Base-by-base conservation (phyloP, 2,329 filamentous ascomycete species). In the Arthrobotrys iridis region DNA sequence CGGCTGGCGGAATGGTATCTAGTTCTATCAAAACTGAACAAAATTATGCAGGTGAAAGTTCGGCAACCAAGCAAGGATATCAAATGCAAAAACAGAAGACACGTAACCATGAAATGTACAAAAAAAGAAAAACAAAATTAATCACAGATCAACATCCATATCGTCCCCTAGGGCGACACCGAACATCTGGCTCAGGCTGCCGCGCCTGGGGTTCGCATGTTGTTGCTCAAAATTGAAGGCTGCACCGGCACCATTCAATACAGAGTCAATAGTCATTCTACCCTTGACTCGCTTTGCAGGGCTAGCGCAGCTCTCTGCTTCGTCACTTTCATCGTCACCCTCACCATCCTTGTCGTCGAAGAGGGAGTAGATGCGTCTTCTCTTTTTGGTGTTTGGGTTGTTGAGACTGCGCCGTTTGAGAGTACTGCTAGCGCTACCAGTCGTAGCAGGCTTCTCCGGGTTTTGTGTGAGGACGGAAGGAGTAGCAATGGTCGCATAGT, bases 301-400 rank as follows among this genome's bases (percentile, higher is more conserved):
- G 13, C 59, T 65, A 26, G 65, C 43, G 50, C 28, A 35, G 33
- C 57, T 76, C 45, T 76, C 66, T 26, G 64, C 72, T 11, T 67
- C 72, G 58, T 76, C 72, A 35, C 72, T 76, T 46, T 76, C 72
- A 43, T 76, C 72, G 48, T 71, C 72, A 26, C 72, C 72, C 35
- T 76, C 72, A 2, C 50, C 52, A 43, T 62, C 72, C 10, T 67
- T 45, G 33, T 68, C 66, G 22, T 76, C 50, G n/a, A 71, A 71
- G 52, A 70, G 66, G 24, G 72, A 71, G 37, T 65, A 65, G 24
- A 71, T 70, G 8, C 72, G 57, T 57, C 66, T 65, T 33, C 66
- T 71, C 65, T 71, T 76, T 59, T 70, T 70, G n/a, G 59, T 55
- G 37, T 70, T 76, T 18, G 72, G 59, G n/a, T 59, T 63, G 20